Percentiles rank a stretch among this genome's conserved stretches.
These are phyloP conservation scores for Harringtonia lauricola DNA, from an alignment of 2,329 filamentous ascomycete species.

Conservation along the genomic window DNA sequence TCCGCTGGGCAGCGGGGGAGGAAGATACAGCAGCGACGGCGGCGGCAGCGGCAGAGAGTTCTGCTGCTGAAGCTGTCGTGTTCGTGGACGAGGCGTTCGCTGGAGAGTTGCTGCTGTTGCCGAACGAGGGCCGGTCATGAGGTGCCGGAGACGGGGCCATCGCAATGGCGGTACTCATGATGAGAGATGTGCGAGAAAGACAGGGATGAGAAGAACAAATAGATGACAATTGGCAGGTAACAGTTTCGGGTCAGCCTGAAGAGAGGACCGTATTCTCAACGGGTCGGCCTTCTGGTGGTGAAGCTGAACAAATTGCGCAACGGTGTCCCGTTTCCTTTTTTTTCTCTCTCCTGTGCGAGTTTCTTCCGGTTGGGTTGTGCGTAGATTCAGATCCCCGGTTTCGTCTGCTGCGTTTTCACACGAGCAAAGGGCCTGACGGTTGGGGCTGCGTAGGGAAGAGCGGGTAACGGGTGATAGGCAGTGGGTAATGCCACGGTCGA, in stretches of 20 bases:
- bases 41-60: slow-evolving; percentile 28
- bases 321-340: background rate
- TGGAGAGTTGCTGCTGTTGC: slow-evolving; percentile 13
- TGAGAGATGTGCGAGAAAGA: slow-evolving; percentile 17
- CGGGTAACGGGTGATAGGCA: too few relatives aligned
- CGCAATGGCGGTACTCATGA: slow-evolving; percentile 57
- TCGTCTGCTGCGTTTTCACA: too few relatives aligned
- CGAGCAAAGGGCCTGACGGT: too few relatives aligned
- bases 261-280: too few relatives aligned
- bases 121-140: slow-evolving; percentile 50
- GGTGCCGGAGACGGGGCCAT: slow-evolving; percentile 60
- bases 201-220: background rate
- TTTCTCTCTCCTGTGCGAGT: background rate
- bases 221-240: background rate
- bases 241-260: background rate
- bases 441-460: too few relatives aligned
- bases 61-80: slow-evolving; percentile 20
- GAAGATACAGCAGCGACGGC: slow-evolving; percentile 24
- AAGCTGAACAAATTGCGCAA: too few relatives aligned
- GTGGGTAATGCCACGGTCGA: slow-evolving; percentile 7
- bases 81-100: slow-evolving; percentile 1
- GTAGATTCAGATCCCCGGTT: too few relatives aligned
- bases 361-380: too few relatives aligned
- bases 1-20: slow-evolving; percentile 32
- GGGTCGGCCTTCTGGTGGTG: too few relatives aligned